Evolutionary conservation across 2,329 filamentous ascomycete species (phyloP).

Genomic region (Beauveria pseudobassiana): DNA sequence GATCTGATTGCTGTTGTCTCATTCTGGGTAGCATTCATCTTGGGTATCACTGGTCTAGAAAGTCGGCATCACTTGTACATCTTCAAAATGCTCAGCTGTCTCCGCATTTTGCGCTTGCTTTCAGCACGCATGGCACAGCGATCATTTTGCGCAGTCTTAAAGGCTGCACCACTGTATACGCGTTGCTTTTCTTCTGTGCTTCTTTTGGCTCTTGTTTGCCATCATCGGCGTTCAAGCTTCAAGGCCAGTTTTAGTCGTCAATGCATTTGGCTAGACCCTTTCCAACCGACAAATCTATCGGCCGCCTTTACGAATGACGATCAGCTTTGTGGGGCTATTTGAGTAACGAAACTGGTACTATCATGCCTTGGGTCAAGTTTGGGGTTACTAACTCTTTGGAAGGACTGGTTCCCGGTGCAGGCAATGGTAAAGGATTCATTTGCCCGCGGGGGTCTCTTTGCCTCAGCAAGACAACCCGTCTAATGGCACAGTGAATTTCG

Average conservation of each 20-base stretch:
- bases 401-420: conserved; percentile 43
- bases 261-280: conserved; percentile 69
- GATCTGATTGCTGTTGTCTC: conserved; percentile 93
- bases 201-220: conserved; percentile 97
- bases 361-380: conserved; percentile 59
- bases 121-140: conserved; percentile 86
- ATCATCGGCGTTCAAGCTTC: conserved; percentile 97
- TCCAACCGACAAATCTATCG: conserved; percentile 44
- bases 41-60: conserved; percentile 65
- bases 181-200: conserved; percentile 87
- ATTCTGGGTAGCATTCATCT: conserved; percentile 83
- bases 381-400: conserved; percentile 27
- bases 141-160: conserved; percentile 94
- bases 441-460: conserved; percentile 81
- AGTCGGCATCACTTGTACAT: conserved; percentile 67
- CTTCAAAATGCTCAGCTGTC: conserved; percentile 93
- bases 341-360: conserved; percentile 46
- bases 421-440: conserved; percentile 70
- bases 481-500: conserved; percentile 84
- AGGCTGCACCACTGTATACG: conserved; percentile 83
- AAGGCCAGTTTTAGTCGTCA: conserved; percentile 72
- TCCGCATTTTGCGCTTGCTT: conserved; percentile 86
- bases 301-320: conserved; percentile 55
- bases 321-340: conserved; percentile 86
- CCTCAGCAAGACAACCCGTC: conserved; percentile 73